Evolutionary conservation across 257 asterid species (phyloP).

Genomic region (Eucommia ulmoides): DNA sequence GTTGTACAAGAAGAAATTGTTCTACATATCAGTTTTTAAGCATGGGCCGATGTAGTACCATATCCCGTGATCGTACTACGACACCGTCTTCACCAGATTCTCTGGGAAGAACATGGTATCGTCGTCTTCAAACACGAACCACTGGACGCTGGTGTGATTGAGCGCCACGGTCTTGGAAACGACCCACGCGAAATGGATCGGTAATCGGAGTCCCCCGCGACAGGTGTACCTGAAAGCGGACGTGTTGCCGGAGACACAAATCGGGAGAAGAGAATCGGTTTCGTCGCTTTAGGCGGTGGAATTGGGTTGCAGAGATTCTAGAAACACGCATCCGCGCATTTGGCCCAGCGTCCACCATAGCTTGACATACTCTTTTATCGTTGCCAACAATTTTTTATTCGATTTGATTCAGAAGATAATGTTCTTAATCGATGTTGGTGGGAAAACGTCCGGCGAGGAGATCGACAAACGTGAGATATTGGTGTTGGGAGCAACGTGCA

Average conservation of each 20-base stretch:
- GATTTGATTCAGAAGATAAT: slow-evolving; percentile 74
- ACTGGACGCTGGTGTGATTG: slow-evolving; percentile 46
- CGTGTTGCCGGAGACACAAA: slow-evolving; percentile 54
- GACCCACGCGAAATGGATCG: slow-evolving; percentile 62
- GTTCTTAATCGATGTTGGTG: slow-evolving; percentile 46
- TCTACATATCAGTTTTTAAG: slow-evolving; percentile 50
- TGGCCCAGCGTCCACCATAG: slow-evolving; percentile 66
- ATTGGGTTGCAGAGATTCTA: slow-evolving; percentile 29
- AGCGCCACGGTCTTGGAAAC: slow-evolving; percentile 50
- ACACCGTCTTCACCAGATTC: slow-evolving; percentile 57
- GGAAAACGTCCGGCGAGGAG: slow-evolving; percentile 13
- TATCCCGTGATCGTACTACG: slow-evolving; percentile 59
- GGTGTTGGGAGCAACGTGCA: slow-evolving; percentile 17
- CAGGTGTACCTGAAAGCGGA: slow-evolving; percentile 50
- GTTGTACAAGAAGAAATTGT: slow-evolving; percentile 36
- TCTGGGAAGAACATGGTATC: slow-evolving; percentile 78
- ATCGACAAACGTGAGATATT: slow-evolving; percentile 12
- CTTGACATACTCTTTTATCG: slow-evolving; percentile 34
- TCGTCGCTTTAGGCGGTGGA: slow-evolving; percentile 8
- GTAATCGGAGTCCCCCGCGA: slow-evolving; percentile 52
- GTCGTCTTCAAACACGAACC: slow-evolving; percentile 91
- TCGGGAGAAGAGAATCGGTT: slow-evolving; percentile 29
- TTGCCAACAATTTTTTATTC: slow-evolving; percentile 34
- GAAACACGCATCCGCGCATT: slow-evolving; percentile 72
- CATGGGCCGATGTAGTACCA: slow-evolving; percentile 72